Conservation (phyloP, 2,329 filamentous ascomycete species). For the Pseudocercospora pini-densiflorae region DNA sequence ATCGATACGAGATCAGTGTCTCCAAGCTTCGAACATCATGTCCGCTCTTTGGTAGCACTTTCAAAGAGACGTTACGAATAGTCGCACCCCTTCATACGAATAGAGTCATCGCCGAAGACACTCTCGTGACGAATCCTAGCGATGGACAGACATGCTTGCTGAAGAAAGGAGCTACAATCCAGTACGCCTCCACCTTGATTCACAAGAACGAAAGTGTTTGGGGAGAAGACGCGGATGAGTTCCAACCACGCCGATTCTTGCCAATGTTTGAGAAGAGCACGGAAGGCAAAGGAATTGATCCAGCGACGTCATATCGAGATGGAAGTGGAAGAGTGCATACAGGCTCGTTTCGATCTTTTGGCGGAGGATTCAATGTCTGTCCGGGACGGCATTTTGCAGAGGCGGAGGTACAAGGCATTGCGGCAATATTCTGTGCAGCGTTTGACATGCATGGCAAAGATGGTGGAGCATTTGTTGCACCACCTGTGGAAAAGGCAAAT, state of each 20-base stretch:
- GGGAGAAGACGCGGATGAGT: constrained; percentile 42
- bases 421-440: constrained; percentile 42
- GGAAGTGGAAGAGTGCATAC: constrained; percentile 12
- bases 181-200: constrained; percentile 51
- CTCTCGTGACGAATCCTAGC: constrained; percentile 37
- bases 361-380: constrained; percentile 55
- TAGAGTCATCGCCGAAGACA: constrained; percentile 50
- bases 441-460: constrained; percentile 39
- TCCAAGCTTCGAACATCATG: constrained; percentile 44
- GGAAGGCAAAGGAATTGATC: not conserved
- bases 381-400: constrained; percentile 55
- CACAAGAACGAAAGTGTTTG: constrained; percentile 50
- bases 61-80: constrained; percentile 53
- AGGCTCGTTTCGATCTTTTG: constrained; percentile 53
- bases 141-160: constrained; percentile 48
- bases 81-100: constrained; percentile 45
- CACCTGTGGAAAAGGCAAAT: constrained; percentile 4
- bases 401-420: constrained; percentile 47
- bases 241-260: constrained; percentile 50
- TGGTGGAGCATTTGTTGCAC: not conserved
- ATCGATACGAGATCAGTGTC: constrained; percentile 41
- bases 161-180: constrained; percentile 49
- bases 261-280: constrained; percentile 1
- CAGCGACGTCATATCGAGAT: not conserved
- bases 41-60: constrained; percentile 52